These are phyloP conservation scores for Arthromyces matolae DNA, from an alignment of 768 basidiomycete genomes.

Conservation along the genomic window DNA sequence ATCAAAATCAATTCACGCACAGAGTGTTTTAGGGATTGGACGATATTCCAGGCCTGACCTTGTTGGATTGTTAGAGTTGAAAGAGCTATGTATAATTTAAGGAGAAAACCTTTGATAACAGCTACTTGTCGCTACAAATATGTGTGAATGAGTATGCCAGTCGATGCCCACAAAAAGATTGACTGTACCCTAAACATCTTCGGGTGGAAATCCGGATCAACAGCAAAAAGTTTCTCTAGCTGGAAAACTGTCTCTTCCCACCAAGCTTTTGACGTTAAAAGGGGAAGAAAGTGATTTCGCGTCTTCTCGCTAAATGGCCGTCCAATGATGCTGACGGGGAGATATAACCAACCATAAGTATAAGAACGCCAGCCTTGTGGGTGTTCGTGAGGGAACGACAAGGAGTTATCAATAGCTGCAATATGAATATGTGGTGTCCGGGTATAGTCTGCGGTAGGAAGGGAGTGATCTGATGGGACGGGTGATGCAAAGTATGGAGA, in stretches of 20 bases:
- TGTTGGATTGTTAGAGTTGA: too few species aligned
- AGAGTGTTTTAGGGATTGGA: slow-evolving; percentile 75
- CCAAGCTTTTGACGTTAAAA: slow-evolving; percentile 82
- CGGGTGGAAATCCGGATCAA: slow-evolving; percentile 84
- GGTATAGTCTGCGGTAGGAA: slow-evolving; percentile 43
- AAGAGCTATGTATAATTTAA: too few species aligned
- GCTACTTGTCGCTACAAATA: slow-evolving; percentile 71
- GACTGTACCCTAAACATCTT: slow-evolving; percentile 78
- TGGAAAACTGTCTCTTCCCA: slow-evolving; percentile 86
- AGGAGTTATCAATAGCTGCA: slow-evolving; percentile 90
- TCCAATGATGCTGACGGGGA: slow-evolving; percentile 83
- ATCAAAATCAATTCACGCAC: slow-evolving; percentile 39
- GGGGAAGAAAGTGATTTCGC: slow-evolving; percentile 74
- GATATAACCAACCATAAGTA: slow-evolving; percentile 85
- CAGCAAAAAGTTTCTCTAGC: slow-evolving; percentile 69
- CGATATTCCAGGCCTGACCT: slow-evolving; percentile 87
- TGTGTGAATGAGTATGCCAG: slow-evolving; percentile 3
- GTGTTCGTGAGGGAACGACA: slow-evolving; percentile 90
- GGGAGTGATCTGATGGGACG: slow-evolving; percentile 32
- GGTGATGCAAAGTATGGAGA: slow-evolving; percentile 37
- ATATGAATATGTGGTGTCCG: slow-evolving; percentile 82
- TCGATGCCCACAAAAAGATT: background rate
- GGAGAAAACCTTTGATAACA: slow-evolving; percentile 84
- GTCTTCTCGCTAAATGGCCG: slow-evolving; percentile 83
- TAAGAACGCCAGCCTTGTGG: slow-evolving; percentile 76